Conservation (phyloP, 805 yeast genomes). For the Kodamaea laetipori region DNA sequence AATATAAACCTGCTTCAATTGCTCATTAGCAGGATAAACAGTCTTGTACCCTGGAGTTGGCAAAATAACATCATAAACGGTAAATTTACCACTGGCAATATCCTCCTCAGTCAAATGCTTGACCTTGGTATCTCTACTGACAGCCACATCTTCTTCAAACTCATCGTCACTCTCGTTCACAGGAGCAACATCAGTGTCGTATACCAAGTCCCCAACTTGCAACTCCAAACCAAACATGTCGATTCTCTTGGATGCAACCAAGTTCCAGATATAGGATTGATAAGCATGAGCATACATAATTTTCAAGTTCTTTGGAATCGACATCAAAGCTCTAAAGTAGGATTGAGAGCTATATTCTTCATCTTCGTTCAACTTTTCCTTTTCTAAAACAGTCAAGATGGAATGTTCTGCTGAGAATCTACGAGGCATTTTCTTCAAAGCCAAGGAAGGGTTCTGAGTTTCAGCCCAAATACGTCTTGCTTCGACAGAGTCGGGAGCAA, state of each 20-base stretch:
- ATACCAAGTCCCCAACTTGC: slow-evolving; percentile 80
- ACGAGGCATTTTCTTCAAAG: slow-evolving; percentile 80
- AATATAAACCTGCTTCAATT: slow-evolving; percentile 61
- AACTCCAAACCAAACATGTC: slow-evolving; percentile 67
- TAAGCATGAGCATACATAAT: slow-evolving; percentile 97
- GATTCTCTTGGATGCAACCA: slow-evolving; percentile 76
- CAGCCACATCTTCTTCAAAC: slow-evolving; percentile 71
- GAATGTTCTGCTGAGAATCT: slow-evolving; percentile 84
- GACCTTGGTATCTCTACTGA: slow-evolving; percentile 62
- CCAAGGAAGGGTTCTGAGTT: slow-evolving; percentile 62
- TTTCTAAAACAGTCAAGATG: slow-evolving; percentile 61
- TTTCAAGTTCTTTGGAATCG: slow-evolving; percentile 88
- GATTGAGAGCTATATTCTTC: slow-evolving; percentile 50
- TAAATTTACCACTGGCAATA: slow-evolving; percentile 53
- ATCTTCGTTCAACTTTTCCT: slow-evolving; percentile 47
- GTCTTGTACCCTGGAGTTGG: slow-evolving; percentile 98
- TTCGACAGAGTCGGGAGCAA: slow-evolving; percentile 77
- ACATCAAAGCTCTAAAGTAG: slow-evolving; percentile 80
- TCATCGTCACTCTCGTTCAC: slow-evolving; percentile 43
- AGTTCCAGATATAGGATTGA: slow-evolving; percentile 94
- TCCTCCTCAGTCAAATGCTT: slow-evolving; percentile 77
- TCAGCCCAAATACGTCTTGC: slow-evolving; percentile 83
- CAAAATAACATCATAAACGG: slow-evolving; percentile 81
- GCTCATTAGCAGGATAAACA: slow-evolving; percentile 72
- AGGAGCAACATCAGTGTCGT: slow-evolving; percentile 30